Percentiles rank a stretch among this genome's conserved stretches.
phyloP scores from a whole-genome alignment of 345 rosid species.

The Salix brachista region DNA sequence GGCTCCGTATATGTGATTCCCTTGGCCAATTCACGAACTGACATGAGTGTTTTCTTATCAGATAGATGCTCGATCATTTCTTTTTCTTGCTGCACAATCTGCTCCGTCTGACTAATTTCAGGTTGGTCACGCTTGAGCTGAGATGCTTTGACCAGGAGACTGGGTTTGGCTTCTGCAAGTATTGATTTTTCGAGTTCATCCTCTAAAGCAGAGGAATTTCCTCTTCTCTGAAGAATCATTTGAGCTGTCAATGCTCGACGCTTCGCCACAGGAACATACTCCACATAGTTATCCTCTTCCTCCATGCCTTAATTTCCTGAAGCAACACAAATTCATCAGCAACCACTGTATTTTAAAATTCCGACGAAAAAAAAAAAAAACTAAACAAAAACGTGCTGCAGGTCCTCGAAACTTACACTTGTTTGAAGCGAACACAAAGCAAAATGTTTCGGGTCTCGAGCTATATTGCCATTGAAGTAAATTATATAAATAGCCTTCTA shows the following conservation, averaged over 20 bases:
- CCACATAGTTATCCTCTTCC: slow-evolving; percentile 68
- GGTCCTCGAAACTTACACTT: no score
- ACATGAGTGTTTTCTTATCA: slow-evolving; percentile 78
- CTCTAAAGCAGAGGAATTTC: slow-evolving; percentile 48
- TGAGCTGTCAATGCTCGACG: slow-evolving; percentile 74
- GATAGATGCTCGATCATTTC: slow-evolving; percentile 88
- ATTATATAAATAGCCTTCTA: no score
- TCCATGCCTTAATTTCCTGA: slow-evolving; percentile 36
- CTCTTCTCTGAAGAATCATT: slow-evolving; percentile 76
- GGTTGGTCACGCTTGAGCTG: slow-evolving; percentile 88
- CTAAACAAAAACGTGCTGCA: no score
- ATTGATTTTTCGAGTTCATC: slow-evolving; percentile 66
- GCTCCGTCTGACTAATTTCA: slow-evolving; percentile 69
- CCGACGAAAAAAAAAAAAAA: no score
- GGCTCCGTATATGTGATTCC: slow-evolving; percentile 74
- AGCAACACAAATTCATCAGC: no score
- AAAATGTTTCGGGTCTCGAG: no score
- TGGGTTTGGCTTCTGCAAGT: slow-evolving; percentile 72
- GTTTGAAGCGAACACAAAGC: no score
- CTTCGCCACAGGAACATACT: slow-evolving; percentile 77
- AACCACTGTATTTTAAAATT: no score
- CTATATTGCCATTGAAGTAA: no score
- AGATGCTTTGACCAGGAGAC: slow-evolving; percentile 81
- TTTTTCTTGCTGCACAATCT: slow-evolving; percentile 80
- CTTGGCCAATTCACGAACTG: slow-evolving; percentile 85